These are phyloP conservation scores for Castanopsis chinensis DNA, from an alignment of 306 rosid species.

Conservation along the genomic window DNA sequence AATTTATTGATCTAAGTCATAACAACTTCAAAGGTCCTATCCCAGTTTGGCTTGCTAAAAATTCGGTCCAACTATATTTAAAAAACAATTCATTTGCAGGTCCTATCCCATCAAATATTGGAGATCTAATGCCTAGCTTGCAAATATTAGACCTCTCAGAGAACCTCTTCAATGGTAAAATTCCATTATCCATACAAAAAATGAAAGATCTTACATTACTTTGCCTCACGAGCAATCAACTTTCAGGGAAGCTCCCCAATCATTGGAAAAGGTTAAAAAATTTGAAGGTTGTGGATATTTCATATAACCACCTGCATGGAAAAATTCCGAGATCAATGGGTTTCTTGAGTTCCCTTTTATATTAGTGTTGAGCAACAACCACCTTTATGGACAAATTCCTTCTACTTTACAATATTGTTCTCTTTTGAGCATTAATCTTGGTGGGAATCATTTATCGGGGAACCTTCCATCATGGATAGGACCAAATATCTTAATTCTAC, in stretches of 20 bases:
- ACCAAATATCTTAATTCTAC: no score
- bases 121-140: background rate
- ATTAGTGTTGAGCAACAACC: no score
- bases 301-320: conserved; percentile 1
- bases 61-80: background rate
- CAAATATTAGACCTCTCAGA: background rate
- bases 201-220: no score
- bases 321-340: background rate
- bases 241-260: no score
- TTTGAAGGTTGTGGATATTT: conserved; percentile 4
- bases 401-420: background rate
- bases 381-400: no score
- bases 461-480: no score
- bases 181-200: background rate
- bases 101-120: conserved; percentile 12
- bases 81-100: conserved; percentile 10
- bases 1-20: no score
- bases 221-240: no score
- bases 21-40: no score
- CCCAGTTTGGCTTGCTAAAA: no score
- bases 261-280: no score
- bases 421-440: conserved; percentile 8
- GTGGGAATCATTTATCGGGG: no score
- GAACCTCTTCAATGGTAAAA: conserved; percentile 6
- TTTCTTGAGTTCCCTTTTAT: background rate